Evolutionary conservation across 805 yeast genomes (phyloP), one percentile per base, ranked within the genome.

Genomic region (Isabelozyma pseudorhagii): DNA sequence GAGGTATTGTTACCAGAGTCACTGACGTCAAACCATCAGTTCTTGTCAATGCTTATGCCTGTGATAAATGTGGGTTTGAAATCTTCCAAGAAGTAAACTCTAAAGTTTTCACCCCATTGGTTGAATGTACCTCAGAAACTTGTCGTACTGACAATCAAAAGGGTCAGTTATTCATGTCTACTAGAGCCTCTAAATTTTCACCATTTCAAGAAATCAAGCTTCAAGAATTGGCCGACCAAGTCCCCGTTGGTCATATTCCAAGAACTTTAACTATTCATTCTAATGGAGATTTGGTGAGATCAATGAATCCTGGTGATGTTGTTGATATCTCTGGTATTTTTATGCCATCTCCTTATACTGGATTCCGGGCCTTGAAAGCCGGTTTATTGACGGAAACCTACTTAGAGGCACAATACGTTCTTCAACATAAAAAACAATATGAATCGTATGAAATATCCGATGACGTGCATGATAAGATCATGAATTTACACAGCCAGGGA

Each of bases 171-270:
- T 90, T 87, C 67, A 88, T 92, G 82, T 82, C 93, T 42, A 91
- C 98, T 10, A 81, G 99, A 60, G 99, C 99, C 3, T 91, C 97
- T 31, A 94, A 94, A 70, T 94, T 96, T 62, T 79, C 87, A 48
- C 89, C 97, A 6, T 94, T 92, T 78, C 99, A 94, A 72, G 99
- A 94, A 61, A 94, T 92, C 49, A 86, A 89, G 61, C 79, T 94
- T 53, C 99, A 94, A 74, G 99, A 94, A 69, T 74, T 93, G 64
- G 89, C 98, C 4, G 85, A 86, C 56, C 99, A 94, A 71, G 99
- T 94, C 14, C 99, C 99, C 0, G 93, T 92, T 28, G 99, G 99
- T 47, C 97, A 93, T 67, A 94, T 94, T 54, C 99, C 99, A 45
- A 81, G 99, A 61, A 73, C 90, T 29, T 75, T 94, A 54, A 81